A percentile compares a stretch with the other conserved stretches of the same genome.
These are phyloP conservation scores for Talinum fruticosum DNA, from an alignment of 148 eudicot species.

Conservation along the genomic window DNA sequence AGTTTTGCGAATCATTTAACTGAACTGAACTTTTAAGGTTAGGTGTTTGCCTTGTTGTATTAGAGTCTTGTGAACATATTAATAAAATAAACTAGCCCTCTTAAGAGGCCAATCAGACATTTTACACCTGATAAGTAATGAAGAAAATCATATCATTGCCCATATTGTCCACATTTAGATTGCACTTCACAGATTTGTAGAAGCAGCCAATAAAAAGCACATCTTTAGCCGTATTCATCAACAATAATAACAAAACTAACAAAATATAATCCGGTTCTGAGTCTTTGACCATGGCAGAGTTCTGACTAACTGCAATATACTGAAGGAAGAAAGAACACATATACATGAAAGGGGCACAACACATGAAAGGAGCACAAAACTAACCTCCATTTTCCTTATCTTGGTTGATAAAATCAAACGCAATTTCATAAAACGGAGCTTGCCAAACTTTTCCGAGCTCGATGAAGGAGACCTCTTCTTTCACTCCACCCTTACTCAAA, in stretches of 20 bases:
- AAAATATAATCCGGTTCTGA: not conserved
- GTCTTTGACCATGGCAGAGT: not conserved
- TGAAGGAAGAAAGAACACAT: not conserved
- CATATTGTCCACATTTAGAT: not conserved
- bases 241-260: not conserved
- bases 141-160: not conserved
- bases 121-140: not conserved
- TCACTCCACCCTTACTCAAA: conserved; percentile 15
- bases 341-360: not conserved
- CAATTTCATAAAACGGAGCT: conserved; percentile 68
- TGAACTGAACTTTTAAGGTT: not conserved
- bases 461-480: conserved; percentile 42
- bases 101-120: not conserved
- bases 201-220: not conserved
- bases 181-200: not conserved
- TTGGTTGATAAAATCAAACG: conserved; percentile 29
- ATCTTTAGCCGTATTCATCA: not conserved
- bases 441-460: conserved; percentile 75
- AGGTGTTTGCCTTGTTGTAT: not conserved
- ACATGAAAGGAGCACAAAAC: not conserved
- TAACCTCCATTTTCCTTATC: conserved; percentile 36
- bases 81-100: no score
- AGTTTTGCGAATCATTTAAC: not conserved
- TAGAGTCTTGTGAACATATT: not conserved
- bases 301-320: not conserved